These are phyloP conservation scores for Umbellularia californica DNA, from an alignment of 164 flowering plant genomes.

Conservation along the genomic window DNA sequence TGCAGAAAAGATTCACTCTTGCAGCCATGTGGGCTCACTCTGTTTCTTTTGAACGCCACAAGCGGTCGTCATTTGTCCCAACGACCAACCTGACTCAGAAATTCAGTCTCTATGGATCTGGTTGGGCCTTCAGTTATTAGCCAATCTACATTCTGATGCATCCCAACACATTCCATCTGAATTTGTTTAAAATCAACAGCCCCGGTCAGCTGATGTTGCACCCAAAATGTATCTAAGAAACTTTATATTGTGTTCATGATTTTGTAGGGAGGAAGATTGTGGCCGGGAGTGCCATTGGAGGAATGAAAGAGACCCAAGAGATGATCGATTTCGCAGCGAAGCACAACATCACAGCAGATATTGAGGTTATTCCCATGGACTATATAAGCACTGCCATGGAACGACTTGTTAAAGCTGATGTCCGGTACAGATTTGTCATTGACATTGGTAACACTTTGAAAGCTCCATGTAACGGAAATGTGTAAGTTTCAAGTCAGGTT, in stretches of 20 bases:
- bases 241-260: not conserved
- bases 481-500: too few species aligned
- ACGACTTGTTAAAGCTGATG: conserved; percentile 26
- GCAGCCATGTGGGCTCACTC: too few species aligned
- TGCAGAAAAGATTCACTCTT: too few species aligned
- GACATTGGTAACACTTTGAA: too few species aligned
- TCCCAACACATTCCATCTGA: not conserved
- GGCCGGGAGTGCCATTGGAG: conserved; percentile 47
- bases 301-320: conserved; percentile 60
- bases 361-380: conserved; percentile 43
- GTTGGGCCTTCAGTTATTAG: not conserved
- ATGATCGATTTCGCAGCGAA: conserved; percentile 56
- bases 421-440: too few species aligned
- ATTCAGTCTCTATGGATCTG: too few species aligned
- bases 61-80: too few species aligned
- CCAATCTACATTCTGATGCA: not conserved
- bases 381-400: conserved; percentile 46
- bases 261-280: conserved; percentile 43
- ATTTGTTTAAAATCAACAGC: not conserved
- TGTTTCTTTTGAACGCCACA: too few species aligned
- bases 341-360: conserved; percentile 41
- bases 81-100: too few species aligned
- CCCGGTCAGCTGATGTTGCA: not conserved
- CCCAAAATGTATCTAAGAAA: not conserved
- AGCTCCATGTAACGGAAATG: conserved; percentile 6